Conservation (phyloP, 192 early-diverging fungal species). For the Podila verticillata region DNA sequence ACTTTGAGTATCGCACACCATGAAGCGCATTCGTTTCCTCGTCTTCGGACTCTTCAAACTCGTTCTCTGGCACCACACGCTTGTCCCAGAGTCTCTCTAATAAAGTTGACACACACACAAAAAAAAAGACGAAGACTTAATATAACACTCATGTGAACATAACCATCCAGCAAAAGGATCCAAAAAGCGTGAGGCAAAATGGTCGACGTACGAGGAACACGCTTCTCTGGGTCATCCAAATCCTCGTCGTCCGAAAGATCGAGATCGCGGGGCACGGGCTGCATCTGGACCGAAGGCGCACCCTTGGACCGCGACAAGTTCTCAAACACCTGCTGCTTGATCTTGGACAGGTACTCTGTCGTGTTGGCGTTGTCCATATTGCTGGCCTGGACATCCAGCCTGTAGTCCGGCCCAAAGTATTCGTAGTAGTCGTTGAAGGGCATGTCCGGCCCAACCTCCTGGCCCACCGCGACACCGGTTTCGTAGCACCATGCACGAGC, state of each 20-base stretch:
- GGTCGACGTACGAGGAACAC: slow-evolving; percentile 65
- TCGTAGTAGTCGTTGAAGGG: slow-evolving; percentile 90
- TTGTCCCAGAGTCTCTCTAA: slow-evolving; percentile 72
- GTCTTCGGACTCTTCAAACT: slow-evolving; percentile 81
- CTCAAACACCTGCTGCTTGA: slow-evolving; percentile 70
- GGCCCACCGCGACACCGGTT: slow-evolving; percentile 83
- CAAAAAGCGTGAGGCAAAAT: neutral
- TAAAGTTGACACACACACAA: neutral
- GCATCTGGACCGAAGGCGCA: slow-evolving; percentile 88
- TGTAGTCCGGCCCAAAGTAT: slow-evolving; percentile 92
- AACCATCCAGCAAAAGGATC: neutral
- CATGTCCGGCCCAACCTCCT: slow-evolving; percentile 68
- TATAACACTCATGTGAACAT: neutral
- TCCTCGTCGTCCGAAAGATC: slow-evolving; percentile 77
- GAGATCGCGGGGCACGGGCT: slow-evolving; percentile 73
- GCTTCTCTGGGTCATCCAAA: slow-evolving; percentile 65
- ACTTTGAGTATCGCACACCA: slow-evolving; percentile 39
- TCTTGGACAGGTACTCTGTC: slow-evolving; percentile 81
- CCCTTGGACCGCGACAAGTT: slow-evolving; percentile 73
- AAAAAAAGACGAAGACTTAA: neutral
- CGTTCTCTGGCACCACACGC: slow-evolving; percentile 73
- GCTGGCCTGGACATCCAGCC: slow-evolving; percentile 83
- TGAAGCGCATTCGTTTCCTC: slow-evolving; percentile 32
- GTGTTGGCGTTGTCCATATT: slow-evolving; percentile 91
- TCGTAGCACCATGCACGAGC: slow-evolving; percentile 96